Conservation (phyloP, 495 filamentous ascomycete genomes). For the Penicillium flavigenum region DNA sequence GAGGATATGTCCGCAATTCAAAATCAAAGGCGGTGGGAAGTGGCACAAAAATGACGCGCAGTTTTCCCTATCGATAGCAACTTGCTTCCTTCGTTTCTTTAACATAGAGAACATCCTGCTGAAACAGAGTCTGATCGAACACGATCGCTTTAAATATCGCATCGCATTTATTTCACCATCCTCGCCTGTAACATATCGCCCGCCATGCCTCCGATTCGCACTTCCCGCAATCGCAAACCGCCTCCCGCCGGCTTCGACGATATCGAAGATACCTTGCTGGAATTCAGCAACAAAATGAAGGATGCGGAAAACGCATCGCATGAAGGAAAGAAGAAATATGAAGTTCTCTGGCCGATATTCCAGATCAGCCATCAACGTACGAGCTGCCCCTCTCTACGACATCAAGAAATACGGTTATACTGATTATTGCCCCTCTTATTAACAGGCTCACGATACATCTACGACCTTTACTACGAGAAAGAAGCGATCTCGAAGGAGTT, state of each 20-base stretch:
- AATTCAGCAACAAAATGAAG: conserved; percentile 98
- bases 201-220: conserved; percentile 84
- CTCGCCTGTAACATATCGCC: neutral
- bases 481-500: conserved; percentile 87
- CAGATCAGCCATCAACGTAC: conserved; percentile 93
- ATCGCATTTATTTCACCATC: neutral
- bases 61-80: conserved; percentile 17
- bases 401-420: neutral
- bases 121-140: neutral
- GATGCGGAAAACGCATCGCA: conserved; percentile 84
- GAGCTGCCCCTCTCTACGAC: conserved; percentile 14
- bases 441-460: conserved; percentile 80
- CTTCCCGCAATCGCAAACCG: conserved; percentile 75
- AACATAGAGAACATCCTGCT: neutral
- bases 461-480: conserved; percentile 97
- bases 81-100: conserved; percentile 7
- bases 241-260: conserved; percentile 95
- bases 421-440: neutral
- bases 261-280: conserved; percentile 92
- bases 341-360: conserved; percentile 94
- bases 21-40: conserved; percentile 32
- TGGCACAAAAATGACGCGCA: conserved; percentile 38
- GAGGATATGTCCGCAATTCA: conserved; percentile 9
- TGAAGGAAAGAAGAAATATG: conserved; percentile 78
- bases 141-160: neutral